A percentile compares a stretch with the other conserved stretches of the same genome.
Evolutionary conservation across 2,329 filamentous ascomycete genomes (phyloP).

Genomic region (Endoconidiophora polonica): DNA sequence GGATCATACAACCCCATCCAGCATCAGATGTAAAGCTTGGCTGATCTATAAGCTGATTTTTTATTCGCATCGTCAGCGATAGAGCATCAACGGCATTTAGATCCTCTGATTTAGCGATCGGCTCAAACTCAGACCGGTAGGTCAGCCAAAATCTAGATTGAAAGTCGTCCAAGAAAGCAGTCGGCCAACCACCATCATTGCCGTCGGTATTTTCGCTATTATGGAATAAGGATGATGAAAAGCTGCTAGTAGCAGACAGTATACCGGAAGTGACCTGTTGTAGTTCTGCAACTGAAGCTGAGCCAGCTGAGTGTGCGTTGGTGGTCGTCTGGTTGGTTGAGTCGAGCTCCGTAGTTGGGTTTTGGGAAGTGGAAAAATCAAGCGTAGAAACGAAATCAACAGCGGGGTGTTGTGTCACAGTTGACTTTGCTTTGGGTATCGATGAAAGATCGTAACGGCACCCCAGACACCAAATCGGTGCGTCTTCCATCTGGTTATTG

Average conservation of each 20-base stretch:
- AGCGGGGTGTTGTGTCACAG: background rate
- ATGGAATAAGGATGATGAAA: conserved; percentile 34
- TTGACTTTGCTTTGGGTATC: background rate
- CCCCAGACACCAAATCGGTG: conserved; percentile 71
- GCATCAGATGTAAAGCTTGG: conserved; percentile 81
- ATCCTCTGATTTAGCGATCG: conserved; percentile 64
- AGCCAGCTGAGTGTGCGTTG: too few relatives aligned
- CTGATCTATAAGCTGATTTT: conserved; percentile 62
- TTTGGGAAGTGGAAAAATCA: too few relatives aligned
- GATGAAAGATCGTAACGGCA: conserved; percentile 29
- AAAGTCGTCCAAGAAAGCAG: conserved; percentile 76
- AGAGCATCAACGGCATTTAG: conserved; percentile 53
- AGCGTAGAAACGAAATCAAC: background rate
- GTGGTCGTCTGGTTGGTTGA: too few relatives aligned
- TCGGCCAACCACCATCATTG: conserved; percentile 55
- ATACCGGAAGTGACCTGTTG: conserved; percentile 21
- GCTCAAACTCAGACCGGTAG: conserved; percentile 72
- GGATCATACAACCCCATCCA: conserved; percentile 98
- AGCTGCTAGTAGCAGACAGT: conserved; percentile 33
- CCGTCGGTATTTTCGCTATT: conserved; percentile 18
- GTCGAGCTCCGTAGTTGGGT: too few relatives aligned
- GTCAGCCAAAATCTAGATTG: conserved; percentile 93
- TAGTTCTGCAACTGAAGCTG: background rate
- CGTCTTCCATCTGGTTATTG: conserved; percentile 52
- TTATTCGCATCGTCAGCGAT: conserved; percentile 70